phyloP scores from a whole-genome alignment of 768 basidiomycete species.

The Rhodotorula diobovata region DNA sequence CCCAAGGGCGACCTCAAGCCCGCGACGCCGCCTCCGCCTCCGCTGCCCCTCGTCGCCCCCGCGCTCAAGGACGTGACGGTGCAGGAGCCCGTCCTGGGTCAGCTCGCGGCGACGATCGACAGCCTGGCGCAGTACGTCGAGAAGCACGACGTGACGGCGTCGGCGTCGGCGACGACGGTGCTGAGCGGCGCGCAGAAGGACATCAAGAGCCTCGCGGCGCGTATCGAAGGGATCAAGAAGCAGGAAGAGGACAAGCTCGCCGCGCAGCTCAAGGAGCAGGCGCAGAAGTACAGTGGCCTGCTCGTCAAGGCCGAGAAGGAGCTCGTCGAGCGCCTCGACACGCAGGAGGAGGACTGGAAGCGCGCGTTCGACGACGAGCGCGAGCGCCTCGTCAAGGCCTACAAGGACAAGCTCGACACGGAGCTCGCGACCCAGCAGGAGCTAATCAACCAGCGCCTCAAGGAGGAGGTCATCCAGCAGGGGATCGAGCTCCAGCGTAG shows the following conservation, averaged over 20 bases:
- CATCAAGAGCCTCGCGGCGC: constrained; percentile 67
- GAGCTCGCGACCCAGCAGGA: constrained; percentile 85
- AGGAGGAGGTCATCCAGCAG: constrained; percentile 90
- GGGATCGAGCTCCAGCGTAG: constrained; percentile 94
- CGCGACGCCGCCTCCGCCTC: constrained; percentile 41
- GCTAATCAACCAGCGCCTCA: constrained; percentile 87
- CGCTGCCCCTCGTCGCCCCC: constrained; percentile 75
- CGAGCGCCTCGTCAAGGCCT: constrained; percentile 64
- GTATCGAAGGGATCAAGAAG: constrained; percentile 72
- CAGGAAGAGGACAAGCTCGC: constrained; percentile 69
- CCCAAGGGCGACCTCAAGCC: constrained; percentile 45
- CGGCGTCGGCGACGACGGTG: constrained; percentile 54
- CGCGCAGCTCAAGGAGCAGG: constrained; percentile 70
- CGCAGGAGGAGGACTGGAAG: constrained; percentile 79
- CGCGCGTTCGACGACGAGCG: constrained; percentile 75
- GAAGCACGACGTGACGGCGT: constrained; percentile 56
- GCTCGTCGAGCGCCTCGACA: constrained; percentile 75
- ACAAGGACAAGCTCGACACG: constrained; percentile 75
- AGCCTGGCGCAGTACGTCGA: constrained; percentile 78
- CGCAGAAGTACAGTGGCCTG: constrained; percentile 72
- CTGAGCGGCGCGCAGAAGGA: constrained; percentile 76
- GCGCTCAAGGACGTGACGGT: constrained; percentile 64
- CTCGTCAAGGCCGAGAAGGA: constrained; percentile 78
- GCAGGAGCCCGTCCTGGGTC: constrained; percentile 86
- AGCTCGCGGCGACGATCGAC: constrained; percentile 90